These are phyloP conservation scores for Lactifluus hygrophoroides DNA, from an alignment of 768 basidiomycete genomes.

Conservation along the genomic window DNA sequence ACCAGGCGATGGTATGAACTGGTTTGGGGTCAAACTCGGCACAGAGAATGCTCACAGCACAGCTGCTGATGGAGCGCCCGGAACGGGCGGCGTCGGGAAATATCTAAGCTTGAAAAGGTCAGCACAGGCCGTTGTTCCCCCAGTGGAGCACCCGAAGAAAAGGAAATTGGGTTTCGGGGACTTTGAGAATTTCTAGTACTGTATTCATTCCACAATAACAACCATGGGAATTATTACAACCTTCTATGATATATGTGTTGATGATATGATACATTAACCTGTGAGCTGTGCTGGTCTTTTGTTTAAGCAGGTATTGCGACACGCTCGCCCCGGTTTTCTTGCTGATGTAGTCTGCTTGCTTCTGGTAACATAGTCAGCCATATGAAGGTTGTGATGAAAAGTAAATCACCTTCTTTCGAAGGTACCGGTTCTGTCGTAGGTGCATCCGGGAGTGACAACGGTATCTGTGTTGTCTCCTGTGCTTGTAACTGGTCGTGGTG, in stretches of 20 bases:
- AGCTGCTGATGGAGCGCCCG: constrained; percentile 26
- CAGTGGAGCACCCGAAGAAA: constrained; percentile 64
- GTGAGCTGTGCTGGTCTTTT: not conserved
- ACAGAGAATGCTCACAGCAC: constrained; percentile 26
- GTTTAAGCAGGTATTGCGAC: constrained; percentile 26
- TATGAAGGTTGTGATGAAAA: not conserved
- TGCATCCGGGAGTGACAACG: constrained; percentile 43
- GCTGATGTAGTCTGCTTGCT: not conserved
- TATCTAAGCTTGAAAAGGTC: constrained; percentile 46
- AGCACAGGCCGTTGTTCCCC: constrained; percentile 8
- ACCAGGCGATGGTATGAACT: constrained; percentile 63
- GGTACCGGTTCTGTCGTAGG: constrained; percentile 40
- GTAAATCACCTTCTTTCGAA: constrained; percentile 28
- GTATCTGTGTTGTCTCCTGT: constrained; percentile 22
- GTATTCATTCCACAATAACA: not conserved
- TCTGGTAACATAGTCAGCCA: constrained; percentile 1
- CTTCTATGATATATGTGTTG: constrained; percentile 16
- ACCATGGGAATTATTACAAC: constrained; percentile 1
- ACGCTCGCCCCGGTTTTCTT: constrained; percentile 19
- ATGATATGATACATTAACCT: not conserved
- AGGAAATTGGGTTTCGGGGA: constrained; percentile 85
- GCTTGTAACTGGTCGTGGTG: not conserved
- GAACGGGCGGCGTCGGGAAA: constrained; percentile 63
- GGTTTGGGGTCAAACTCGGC: constrained; percentile 86
- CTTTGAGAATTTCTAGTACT: constrained; percentile 66